Conservation (phyloP, 2,329 filamentous ascomycete species). For the Cladophialophora psammophila region DNA sequence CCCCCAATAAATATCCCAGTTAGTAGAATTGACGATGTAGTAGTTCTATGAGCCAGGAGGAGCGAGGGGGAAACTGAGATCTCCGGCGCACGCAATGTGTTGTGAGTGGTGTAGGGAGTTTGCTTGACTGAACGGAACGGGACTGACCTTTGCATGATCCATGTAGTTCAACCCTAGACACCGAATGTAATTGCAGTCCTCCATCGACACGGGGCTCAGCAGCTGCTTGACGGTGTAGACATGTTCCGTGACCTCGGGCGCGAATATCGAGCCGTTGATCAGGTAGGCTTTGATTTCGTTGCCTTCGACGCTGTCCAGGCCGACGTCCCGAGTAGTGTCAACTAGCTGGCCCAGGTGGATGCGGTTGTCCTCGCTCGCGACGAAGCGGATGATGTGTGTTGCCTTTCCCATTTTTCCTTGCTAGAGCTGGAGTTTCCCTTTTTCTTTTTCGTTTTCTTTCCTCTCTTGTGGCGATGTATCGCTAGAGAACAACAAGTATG, state of each 20-base stretch:
- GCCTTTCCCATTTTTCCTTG: constrained; percentile 40
- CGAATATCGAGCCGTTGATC: constrained; percentile 48
- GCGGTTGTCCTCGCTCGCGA: constrained; percentile 52
- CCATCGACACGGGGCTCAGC: constrained; percentile 39
- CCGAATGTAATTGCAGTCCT: constrained; percentile 47
- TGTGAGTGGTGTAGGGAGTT: no score
- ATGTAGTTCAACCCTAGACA: constrained; percentile 57
- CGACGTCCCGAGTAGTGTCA: constrained; percentile 47
- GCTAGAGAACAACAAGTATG: no score
- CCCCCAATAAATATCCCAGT: not conserved
- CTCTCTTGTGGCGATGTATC: no score
- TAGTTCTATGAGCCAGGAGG: not conserved
- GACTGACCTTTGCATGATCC: constrained; percentile 46
- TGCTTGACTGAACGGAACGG: not conserved
- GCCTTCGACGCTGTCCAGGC: constrained; percentile 45
- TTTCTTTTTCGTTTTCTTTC: not conserved
- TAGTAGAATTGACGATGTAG: not conserved
- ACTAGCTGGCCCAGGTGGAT: constrained; percentile 52
- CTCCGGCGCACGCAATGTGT: not conserved
- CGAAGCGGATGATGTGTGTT: constrained; percentile 53
- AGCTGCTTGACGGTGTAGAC: constrained; percentile 40
- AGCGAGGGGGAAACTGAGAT: not conserved
- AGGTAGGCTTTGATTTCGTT: constrained; percentile 46
- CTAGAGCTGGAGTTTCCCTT: not conserved
- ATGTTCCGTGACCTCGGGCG: constrained; percentile 47